Percentiles rank a stretch among this genome's conserved stretches.
Conservation (phyloP, 169 alveolate genomes). For the Plasmodium blacklocki region DNA sequence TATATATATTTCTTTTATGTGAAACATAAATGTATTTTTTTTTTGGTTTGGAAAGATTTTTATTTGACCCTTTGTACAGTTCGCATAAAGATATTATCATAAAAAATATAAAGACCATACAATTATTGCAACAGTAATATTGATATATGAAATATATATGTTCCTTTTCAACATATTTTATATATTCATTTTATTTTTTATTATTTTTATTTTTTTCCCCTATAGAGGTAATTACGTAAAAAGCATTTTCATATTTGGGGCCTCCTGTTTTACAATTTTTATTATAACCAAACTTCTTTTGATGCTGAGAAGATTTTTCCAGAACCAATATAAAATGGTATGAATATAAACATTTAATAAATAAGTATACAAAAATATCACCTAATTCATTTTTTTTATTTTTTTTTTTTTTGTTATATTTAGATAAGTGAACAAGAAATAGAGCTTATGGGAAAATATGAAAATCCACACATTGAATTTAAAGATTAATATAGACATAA, state of each 20-base stretch:
- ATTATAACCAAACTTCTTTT: slow-evolving; percentile 21
- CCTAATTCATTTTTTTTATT: background rate
- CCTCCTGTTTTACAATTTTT: slow-evolving; percentile 45
- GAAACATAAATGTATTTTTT: background rate
- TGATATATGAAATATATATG: background rate
- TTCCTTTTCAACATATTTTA: background rate
- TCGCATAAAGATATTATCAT: slow-evolving; percentile 67
- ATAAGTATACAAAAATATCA: background rate
- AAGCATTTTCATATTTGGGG: slow-evolving; percentile 28
- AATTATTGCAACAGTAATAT: slow-evolving; percentile 31
- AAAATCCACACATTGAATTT: slow-evolving; percentile 71
- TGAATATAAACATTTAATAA: background rate
- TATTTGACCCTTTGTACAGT: slow-evolving; percentile 44
- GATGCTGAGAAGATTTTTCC: slow-evolving; percentile 51
- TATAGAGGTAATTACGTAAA: slow-evolving; percentile 57
- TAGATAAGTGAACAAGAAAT: slow-evolving; percentile 74
- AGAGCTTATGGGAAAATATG: slow-evolving; percentile 42
- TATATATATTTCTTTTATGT: background rate
- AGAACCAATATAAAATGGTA: slow-evolving; percentile 69
- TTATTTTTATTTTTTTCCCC: too few species aligned
- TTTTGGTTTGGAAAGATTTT: slow-evolving; percentile 16
- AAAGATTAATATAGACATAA: slow-evolving; percentile 11
- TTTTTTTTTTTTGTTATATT: background rate
- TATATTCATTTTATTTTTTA: background rate
- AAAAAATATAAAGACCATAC: slow-evolving; percentile 39